Base-by-base conservation (phyloP, 768 basidiomycete genomes). In the Rhodosporidiobolus sp. region DNA sequence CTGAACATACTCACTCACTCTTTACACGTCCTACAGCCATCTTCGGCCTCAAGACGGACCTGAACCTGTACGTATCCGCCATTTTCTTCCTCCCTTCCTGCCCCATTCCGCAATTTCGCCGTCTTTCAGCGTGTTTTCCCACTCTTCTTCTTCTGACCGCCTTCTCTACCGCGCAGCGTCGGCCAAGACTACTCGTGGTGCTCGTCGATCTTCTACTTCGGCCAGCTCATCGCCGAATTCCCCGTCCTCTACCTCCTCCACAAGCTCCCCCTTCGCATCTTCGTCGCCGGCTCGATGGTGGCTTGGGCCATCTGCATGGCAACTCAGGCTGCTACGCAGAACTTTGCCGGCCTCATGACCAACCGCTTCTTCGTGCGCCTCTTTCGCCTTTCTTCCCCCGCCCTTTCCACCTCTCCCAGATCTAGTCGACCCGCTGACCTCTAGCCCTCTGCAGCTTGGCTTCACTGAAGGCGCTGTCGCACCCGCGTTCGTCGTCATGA, bases 391-490 rank as follows among this genome's bases (percentile, higher is more conserved):
- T n/a, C 16, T 7, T 30, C 35, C 16, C n/a, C n/a, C n/a, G n/a
- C n/a, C n/a, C n/a, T n/a, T n/a, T n/a, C n/a, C n/a, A n/a, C 8
- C 26, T 53, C 26, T 20, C 26, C 52, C 22, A 4, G 16, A 11
- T 28, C 11, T 20, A 9, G 11, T 12, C 16, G 6, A 20, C n/a
- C 8, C 28, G 10, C 58, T 48, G 46, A 59, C 60, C 8, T 14
- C 2, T 5, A 17, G 1, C 54, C 8, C 60, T 48, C 17, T 5
- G 5, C 61, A 63, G 61, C 63, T 70, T 5, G 62, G 62, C 34
- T 60, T 82, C 70, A 79, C 80, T 58, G 79, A 81, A 75, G 76
- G 69, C 46, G 80, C 80, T 45, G 79, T 81, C 73, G 76, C 78
- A 43, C 81, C 78, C 74, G 81, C 78, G 62, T 70, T 74, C 38